Conservation (phyloP, 148 eudicot genomes). For the Arbutus unedo region DNA sequence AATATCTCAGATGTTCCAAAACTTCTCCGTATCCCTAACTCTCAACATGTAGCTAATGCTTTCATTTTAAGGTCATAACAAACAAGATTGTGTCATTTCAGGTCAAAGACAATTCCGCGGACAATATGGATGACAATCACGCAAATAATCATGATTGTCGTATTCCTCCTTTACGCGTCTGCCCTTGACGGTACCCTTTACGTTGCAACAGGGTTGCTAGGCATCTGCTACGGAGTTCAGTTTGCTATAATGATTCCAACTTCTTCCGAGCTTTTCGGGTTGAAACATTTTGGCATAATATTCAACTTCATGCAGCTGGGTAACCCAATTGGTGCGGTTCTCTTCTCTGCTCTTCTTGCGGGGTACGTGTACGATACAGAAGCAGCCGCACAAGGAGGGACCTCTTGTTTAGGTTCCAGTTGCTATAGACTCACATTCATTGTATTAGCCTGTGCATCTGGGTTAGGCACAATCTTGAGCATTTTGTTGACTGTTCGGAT, state of each 20-base stretch:
- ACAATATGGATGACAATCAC: conserved; percentile 82
- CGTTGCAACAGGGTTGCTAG: conserved; percentile 73
- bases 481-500: conserved; percentile 67
- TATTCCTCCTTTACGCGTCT: conserved; percentile 76
- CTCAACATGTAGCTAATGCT: neutral
- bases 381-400: conserved; percentile 61
- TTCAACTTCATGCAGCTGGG: conserved; percentile 85
- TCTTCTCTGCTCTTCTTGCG: conserved; percentile 82
- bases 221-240: conserved; percentile 89
- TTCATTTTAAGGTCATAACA: neutral
- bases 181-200: conserved; percentile 67
- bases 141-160: conserved; percentile 63
- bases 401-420: conserved; percentile 65
- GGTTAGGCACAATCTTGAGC: conserved; percentile 64
- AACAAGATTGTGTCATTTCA: conserved; percentile 28
- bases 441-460: conserved; percentile 67
- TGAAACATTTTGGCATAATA: conserved; percentile 80
- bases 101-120: conserved; percentile 72
- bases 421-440: conserved; percentile 86
- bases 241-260: conserved; percentile 93
- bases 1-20: neutral
- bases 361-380: conserved; percentile 79
- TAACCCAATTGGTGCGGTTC: conserved; percentile 79
- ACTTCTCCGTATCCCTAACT: neutral
- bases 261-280: conserved; percentile 82